Evolutionary conservation across 768 basidiomycete genomes (phyloP).

Genomic region (Pulveroboletus sp.): DNA sequence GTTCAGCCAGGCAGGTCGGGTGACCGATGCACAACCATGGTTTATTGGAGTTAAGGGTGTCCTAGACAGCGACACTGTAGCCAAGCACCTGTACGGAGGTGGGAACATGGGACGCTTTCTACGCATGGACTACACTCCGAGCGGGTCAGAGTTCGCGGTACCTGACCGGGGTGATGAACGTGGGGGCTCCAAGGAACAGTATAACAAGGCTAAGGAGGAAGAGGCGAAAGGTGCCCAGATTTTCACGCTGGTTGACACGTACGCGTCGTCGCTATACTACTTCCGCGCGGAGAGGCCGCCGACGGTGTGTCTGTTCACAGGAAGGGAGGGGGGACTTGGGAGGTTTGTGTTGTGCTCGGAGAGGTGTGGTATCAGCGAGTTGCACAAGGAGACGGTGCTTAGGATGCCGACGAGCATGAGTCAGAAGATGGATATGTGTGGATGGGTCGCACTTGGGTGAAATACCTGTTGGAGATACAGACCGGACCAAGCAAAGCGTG

Average conservation of each 20-base stretch:
- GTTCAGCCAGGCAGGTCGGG: slow-evolving; percentile 15
- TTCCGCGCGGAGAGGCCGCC: slow-evolving; percentile 14
- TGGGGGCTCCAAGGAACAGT: slow-evolving; percentile 5
- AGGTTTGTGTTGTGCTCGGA: no score
- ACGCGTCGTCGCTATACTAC: slow-evolving; percentile 14
- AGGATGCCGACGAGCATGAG: slow-evolving; percentile 2
- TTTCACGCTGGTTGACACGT: slow-evolving; percentile 18
- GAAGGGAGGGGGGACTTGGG: no score
- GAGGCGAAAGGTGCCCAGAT: slow-evolving; percentile 1
- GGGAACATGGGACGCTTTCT: background rate
- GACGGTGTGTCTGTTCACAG: no score
- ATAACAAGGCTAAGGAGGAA: background rate
- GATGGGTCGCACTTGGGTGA: no score
- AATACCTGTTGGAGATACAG: no score
- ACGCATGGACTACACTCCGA: slow-evolving; percentile 6
- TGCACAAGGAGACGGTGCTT: no score
- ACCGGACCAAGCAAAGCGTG: no score
- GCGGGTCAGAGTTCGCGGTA: slow-evolving; percentile 11
- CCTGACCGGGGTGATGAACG: background rate
- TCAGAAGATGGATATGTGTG: no score
- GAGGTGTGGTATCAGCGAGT: no score
- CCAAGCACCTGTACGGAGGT: slow-evolving; percentile 15
- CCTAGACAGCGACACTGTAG: slow-evolving; percentile 7
- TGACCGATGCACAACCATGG: slow-evolving; percentile 15
- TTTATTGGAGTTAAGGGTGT: slow-evolving; percentile 18